Evolutionary conservation across 1,284 basidiomycete species (phyloP).

Genomic region (Pulchroboletus neoregius): DNA sequence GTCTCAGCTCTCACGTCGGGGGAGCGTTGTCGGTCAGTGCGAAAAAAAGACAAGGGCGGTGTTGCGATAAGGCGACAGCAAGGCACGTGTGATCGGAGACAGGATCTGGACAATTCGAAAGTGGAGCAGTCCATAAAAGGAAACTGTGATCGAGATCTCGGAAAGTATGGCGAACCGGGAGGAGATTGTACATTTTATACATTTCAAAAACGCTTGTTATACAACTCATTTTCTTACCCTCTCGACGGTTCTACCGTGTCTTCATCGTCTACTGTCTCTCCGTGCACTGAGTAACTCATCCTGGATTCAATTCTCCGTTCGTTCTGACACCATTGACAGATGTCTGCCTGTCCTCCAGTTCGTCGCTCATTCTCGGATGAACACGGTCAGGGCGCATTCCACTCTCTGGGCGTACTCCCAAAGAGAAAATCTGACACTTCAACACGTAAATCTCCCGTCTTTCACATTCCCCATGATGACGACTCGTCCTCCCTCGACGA

Average conservation of each 20-base stretch:
- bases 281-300: background rate
- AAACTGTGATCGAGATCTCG: slow-evolving; percentile 25
- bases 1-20: too few relatives aligned
- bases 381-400: slow-evolving; percentile 49
- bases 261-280: too few relatives aligned
- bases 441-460: slow-evolving; percentile 27
- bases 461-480: slow-evolving; percentile 26
- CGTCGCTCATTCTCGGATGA: slow-evolving; percentile 44
- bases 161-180: slow-evolving; percentile 2
- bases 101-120: slow-evolving; percentile 24
- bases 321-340: slow-evolving; percentile 17
- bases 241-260: background rate
- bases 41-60: background rate
- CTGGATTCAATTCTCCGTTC: background rate
- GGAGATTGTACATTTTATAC: slow-evolving; percentile 4
- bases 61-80: slow-evolving; percentile 18
- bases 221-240: background rate
- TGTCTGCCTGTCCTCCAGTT: slow-evolving; percentile 14
- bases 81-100: slow-evolving; percentile 21
- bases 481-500: slow-evolving; percentile 17
- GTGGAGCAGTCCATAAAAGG: slow-evolving; percentile 21
- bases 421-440: slow-evolving; percentile 32
- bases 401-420: slow-evolving; percentile 48
- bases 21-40: too few relatives aligned
- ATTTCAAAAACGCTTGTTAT: slow-evolving; percentile 2